Evolutionary conservation across 2,329 filamentous ascomycete genomes (phyloP).

Genomic region (Fragosphaeria purpurea): DNA sequence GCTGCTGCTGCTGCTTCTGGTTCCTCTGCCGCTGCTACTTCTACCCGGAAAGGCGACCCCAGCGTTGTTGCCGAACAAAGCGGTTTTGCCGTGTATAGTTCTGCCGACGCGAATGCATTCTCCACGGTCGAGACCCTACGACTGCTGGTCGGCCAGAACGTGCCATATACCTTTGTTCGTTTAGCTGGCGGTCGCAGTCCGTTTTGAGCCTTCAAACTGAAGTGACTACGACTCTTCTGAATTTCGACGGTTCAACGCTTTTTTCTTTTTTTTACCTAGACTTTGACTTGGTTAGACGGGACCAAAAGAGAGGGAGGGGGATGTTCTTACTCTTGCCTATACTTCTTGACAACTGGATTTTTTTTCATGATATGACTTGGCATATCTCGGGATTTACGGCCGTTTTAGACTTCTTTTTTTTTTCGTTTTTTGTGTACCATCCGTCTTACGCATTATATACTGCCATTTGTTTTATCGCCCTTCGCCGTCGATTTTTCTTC

Average conservation of each 20-base stretch:
- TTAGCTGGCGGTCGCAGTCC: conserved; percentile 50
- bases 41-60: conserved; percentile 51
- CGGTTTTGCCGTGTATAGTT: conserved; percentile 71
- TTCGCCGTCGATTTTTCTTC: no score
- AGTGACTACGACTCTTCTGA: no score
- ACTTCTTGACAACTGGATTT: not conserved
- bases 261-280: not conserved
- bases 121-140: conserved; percentile 74
- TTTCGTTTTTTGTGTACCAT: not conserved
- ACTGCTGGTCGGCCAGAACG: conserved; percentile 73
- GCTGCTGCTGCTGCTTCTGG: not conserved
- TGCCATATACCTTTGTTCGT: conserved; percentile 78
- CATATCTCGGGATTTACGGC: no score
- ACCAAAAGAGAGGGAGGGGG: no score
- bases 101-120: conserved; percentile 72
- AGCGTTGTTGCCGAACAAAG: conserved; percentile 59
- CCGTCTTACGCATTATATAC: not conserved
- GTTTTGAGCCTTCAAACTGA: conserved; percentile 25
- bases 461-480: not conserved
- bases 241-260: no score
- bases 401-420: not conserved
- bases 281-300: no score
- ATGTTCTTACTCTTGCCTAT: no score
- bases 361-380: not conserved
- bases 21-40: no score